These are phyloP conservation scores for Colletotrichum graminicola DNA, from an alignment of 2,329 filamentous ascomycete species.

Conservation along the genomic window DNA sequence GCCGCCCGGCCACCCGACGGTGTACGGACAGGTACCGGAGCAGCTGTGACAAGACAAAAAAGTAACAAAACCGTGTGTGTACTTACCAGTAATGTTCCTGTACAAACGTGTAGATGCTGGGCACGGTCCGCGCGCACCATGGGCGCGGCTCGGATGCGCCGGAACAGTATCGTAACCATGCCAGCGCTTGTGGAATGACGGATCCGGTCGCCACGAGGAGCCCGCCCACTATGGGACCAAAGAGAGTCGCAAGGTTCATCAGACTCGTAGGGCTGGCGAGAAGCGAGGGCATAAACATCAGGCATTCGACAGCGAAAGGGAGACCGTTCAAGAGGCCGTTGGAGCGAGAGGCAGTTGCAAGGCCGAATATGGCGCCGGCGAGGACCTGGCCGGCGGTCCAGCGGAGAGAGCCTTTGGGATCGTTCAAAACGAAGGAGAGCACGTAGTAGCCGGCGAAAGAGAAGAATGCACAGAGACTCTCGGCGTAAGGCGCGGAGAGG, in stretches of 20 bases:
- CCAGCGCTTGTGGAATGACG: conserved; percentile 78
- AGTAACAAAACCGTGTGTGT: background rate
- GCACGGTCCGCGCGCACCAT: conserved; percentile 82
- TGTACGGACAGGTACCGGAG: background rate
- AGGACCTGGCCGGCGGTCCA: conserved; percentile 67
- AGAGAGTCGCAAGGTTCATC: conserved; percentile 62
- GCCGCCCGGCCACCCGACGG: conserved; percentile 10
- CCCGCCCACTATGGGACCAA: conserved; percentile 75
- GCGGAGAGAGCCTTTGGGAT: conserved; percentile 46
- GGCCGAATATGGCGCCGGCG: conserved; percentile 77
- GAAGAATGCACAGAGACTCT: conserved; percentile 82
- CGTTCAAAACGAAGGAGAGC: conserved; percentile 68
- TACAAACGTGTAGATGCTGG: conserved; percentile 93
- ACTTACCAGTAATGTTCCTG: conserved; percentile 90
- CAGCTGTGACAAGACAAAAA: conserved; percentile 29
- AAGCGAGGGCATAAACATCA: conserved; percentile 57
- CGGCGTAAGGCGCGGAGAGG: conserved; percentile 86
- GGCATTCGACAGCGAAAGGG: conserved; percentile 75
- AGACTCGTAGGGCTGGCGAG: conserved; percentile 50
- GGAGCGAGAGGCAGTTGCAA: conserved; percentile 80
- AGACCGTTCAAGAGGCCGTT: conserved; percentile 89
- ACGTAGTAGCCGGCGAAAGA: conserved; percentile 80
- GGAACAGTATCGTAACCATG: conserved; percentile 79
- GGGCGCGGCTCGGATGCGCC: conserved; percentile 59
- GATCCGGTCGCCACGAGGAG: conserved; percentile 75